Conservation (phyloP, 2,329 filamentous ascomycete species). For the Alternaria panax region DNA sequence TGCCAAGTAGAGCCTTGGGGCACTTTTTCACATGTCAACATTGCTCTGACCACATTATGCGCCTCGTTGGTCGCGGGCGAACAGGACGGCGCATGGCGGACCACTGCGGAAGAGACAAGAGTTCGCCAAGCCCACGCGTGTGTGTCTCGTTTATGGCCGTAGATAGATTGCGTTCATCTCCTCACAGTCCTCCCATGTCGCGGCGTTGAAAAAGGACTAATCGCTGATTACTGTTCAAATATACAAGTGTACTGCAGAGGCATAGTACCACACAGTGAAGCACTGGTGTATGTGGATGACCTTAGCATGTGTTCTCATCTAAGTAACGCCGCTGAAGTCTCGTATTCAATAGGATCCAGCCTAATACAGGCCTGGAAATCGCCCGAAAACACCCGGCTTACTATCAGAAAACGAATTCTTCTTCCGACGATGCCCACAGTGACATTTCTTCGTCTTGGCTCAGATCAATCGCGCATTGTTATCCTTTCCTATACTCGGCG, state of each 20-base stretch:
- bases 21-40: constrained; percentile 4
- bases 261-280: background rate
- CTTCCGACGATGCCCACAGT: background rate
- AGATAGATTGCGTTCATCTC: background rate
- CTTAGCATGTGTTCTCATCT: background rate
- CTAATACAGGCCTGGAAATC: background rate
- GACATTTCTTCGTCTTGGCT: background rate
- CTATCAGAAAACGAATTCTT: background rate
- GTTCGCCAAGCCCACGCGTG: background rate
- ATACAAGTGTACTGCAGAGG: background rate
- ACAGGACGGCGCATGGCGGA: constrained; percentile 3
- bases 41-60: constrained; percentile 4
- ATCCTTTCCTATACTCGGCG: background rate
- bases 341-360: background rate
- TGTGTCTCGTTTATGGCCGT: background rate
- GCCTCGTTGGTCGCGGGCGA: background rate
- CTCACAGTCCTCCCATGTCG: background rate
- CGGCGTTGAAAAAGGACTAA: background rate
- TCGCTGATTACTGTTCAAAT: background rate
- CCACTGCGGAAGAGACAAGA: constrained; percentile 3
- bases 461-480: background rate
- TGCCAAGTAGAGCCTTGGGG: constrained; percentile 5
- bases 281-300: background rate
- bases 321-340: constrained; percentile 1
- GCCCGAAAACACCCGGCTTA: background rate